Conservation (phyloP, 148 eudicot genomes). For the Diospyros lotus region DNA sequence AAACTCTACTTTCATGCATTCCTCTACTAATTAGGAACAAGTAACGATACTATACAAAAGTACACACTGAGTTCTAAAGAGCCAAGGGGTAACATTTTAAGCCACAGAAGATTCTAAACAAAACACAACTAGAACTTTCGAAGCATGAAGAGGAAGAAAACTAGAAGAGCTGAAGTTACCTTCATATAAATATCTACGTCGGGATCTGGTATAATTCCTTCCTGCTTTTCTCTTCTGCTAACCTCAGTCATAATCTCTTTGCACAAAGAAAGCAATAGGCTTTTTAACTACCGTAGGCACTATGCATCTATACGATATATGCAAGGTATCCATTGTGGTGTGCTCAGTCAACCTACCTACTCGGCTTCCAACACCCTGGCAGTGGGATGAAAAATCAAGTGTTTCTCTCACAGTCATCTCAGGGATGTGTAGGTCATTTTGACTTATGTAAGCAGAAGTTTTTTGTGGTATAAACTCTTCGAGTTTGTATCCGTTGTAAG, state of each 20-base stretch:
- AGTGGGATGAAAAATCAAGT: conserved; percentile 69
- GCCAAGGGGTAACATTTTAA: too few species aligned
- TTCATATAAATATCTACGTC: conserved; percentile 79
- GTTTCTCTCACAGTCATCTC: conserved; percentile 82
- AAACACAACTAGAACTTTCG: background rate
- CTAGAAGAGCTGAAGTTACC: conserved; percentile 29
- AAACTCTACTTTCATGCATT: too few species aligned
- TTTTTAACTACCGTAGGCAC: background rate
- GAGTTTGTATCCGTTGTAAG: conserved; percentile 66
- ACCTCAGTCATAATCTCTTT: conserved; percentile 56
- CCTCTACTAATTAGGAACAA: too few species aligned
- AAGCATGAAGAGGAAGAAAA: background rate
- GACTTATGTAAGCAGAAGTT: conserved; percentile 71
- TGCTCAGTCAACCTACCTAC: conserved; percentile 38
- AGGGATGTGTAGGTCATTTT: conserved; percentile 68
- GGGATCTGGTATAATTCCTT: conserved; percentile 70
- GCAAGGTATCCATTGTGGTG: background rate
- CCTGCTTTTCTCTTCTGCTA: conserved; percentile 67
- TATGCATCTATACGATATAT: background rate
- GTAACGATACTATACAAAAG: too few species aligned
- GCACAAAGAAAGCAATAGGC: background rate
- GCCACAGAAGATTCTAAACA: too few species aligned
- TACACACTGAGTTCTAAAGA: too few species aligned
- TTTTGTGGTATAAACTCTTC: conserved; percentile 67
- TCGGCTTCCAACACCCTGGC: conserved; percentile 74